Conservation (phyloP, 495 filamentous ascomycete species). For the Neurospora sp. region DNA sequence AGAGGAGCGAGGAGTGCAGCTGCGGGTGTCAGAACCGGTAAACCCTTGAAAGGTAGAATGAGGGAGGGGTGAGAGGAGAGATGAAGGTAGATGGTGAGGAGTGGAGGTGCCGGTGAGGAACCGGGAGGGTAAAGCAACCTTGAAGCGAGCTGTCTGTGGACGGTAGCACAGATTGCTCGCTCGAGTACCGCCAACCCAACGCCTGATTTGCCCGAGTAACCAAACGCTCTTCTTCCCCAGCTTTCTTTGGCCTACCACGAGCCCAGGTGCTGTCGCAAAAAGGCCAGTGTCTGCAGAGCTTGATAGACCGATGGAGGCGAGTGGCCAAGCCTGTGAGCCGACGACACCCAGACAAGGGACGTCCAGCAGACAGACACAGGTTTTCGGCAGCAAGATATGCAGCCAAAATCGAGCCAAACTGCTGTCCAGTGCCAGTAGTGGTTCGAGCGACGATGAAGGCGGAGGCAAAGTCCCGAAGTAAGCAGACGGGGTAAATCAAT, state of each 20-base stretch:
- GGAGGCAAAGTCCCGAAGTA: background rate
- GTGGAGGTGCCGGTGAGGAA: constrained; percentile 8
- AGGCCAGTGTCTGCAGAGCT: background rate
- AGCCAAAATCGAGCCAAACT: background rate
- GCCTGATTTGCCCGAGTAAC: background rate
- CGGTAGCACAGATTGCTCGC: constrained; percentile 10
- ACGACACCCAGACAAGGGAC: background rate
- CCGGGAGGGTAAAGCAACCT: constrained; percentile 3
- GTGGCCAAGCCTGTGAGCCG: background rate
- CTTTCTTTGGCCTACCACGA: background rate
- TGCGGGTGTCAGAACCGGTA: constrained; percentile 13
- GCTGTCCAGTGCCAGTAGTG: background rate
- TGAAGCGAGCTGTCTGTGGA: constrained; percentile 2
- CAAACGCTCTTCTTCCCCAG: background rate
- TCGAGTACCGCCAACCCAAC: constrained; percentile 14
- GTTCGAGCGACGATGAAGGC: background rate
- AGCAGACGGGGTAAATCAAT: background rate
- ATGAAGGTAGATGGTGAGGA: background rate
- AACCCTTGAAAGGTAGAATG: constrained; percentile 17
- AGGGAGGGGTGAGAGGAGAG: constrained; percentile 5
- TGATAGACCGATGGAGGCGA: background rate
- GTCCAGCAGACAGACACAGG: background rate
- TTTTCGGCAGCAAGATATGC: background rate
- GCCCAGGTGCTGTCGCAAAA: background rate
- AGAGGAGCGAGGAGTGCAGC: constrained; percentile 28